Evolutionary conservation across 2,329 filamentous ascomycete genomes (phyloP), one percentile per base, ranked within the genome.

Genomic region (Diplocarpon mali): DNA sequence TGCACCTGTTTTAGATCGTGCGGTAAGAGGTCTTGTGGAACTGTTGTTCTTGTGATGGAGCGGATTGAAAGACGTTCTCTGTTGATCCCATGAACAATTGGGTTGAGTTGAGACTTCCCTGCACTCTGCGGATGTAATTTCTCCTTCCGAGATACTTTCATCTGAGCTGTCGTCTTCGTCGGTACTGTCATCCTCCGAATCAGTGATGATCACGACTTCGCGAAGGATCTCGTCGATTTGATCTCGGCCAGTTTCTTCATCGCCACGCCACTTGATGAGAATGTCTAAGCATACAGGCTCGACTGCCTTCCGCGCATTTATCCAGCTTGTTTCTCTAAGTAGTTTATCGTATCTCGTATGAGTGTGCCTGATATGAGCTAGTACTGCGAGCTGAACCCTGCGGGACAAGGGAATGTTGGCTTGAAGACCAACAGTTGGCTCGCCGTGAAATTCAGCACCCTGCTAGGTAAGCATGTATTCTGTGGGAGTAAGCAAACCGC

Each of bases 251-350:
- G 73, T 81, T 59, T 83, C 78, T 60, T 83, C 78, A 54, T 83
- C 78, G 44, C 78, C 78, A 65, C 78, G 77, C 78, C 78, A 83
- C 72, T 81, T 81, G 67, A 81, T 73, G 60, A 83, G 72, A 42
- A 77, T 67, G 53, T 81, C 78, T 37, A 82, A 65, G 51, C 78
- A 82, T 12, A 77, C 64, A 28, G 69, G 62, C 54, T 81, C 75
- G 36, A 81, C 76, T 34, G 70, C 70, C 62, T 72, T 79, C 50
- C 78, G 69, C 42, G 78, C 76, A 56, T 75, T 76, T 40, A 67
- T 64, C 68, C 75, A 81, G 14, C 64, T 67, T 5, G 74, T 75
- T 55, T 80, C 73, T 54, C 62, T 71, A 13, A 81, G 64, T 14
- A 82, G 65, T 46, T 72, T 61, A 57, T 83, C 78, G 64, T 83